Evolutionary conservation across 1,139 yeast genomes (phyloP), one percentile per base, ranked within the genome.

Genomic region (Magnusiomyces suaveolens): DNA sequence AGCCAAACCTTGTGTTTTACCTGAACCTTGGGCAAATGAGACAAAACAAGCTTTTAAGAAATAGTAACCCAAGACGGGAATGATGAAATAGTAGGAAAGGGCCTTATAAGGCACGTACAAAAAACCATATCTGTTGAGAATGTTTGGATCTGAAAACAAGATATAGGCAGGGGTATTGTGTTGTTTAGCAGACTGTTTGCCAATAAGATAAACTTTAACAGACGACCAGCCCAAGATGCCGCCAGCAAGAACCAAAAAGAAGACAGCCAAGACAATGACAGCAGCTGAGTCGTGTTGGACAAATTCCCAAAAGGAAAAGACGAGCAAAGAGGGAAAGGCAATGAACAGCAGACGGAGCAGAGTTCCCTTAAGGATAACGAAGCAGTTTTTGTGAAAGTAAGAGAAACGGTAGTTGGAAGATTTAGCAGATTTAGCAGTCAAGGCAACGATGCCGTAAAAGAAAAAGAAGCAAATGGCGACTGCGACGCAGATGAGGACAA

Each of bases 81-180:
- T 70, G 54, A 88, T 79, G 77, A 89, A 92, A 77, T 84, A 90
- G 72, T 85, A 92, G 62, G 80, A 77, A 60, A 82, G 83, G 25
- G 97, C 96, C 62, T 87, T 79, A 74, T 78, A 92, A 72, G 88
- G 96, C 44, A 89, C 87, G 65, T 92, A 92, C 60, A 92, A 72
- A 72, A 89, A 92, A 0, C 98, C 98, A 70, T 84, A 92, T 68
- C 85, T 82, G 75, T 87, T 88, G 66, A 92, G 76, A 59, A 87
- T 81, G 52, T 75, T 75, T 14, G 84, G 79, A 66, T 92, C 95
- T 52, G 97, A 95, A 66, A 81, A 92, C 60, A 92, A 75, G 60
- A 90, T 74, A 68, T 86, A 90, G 1, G 97, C 97, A 0, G 97
- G 94, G 59, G 94, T 90, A 63, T 87, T 84, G 70, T 82, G 87